These are phyloP conservation scores for Lumnitzera littorea DNA, from an alignment of 345 rosid species.

Conservation along the genomic window DNA sequence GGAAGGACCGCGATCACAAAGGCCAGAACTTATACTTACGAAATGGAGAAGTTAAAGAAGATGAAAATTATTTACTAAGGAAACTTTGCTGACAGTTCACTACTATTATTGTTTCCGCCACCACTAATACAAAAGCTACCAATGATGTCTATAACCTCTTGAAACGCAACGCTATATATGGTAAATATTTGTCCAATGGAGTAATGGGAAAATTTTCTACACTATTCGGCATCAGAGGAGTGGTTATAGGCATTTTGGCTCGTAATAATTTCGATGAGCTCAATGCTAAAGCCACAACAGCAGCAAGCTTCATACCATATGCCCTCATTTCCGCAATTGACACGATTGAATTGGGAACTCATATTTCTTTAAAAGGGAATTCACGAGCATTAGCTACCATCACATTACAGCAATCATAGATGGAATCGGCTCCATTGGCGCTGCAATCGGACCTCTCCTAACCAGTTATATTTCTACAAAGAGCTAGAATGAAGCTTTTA, in stretches of 20 bases:
- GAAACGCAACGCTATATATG: conserved; percentile 16
- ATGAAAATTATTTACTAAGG: no score
- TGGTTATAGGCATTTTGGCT: conserved; percentile 85
- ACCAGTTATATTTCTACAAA: conserved; percentile 72
- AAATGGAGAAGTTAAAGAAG: no score
- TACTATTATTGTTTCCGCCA: no score
- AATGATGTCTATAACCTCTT: no score
- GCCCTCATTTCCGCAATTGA: conserved; percentile 95
- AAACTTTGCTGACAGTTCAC: no score
- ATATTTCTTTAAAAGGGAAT: conserved; percentile 82
- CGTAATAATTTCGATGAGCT: conserved; percentile 81
- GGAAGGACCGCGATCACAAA: no score
- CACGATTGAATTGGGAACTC: conserved; percentile 89
- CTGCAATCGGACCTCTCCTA: conserved; percentile 83
- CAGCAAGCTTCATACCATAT: conserved; percentile 85
- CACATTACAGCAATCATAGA: conserved; percentile 86
- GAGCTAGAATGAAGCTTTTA: no score
- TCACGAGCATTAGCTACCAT: conserved; percentile 80
- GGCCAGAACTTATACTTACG: no score
- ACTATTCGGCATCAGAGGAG: conserved; percentile 87
- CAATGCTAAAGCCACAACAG: conserved; percentile 83
- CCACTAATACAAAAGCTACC: no score
- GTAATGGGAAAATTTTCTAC: conserved; percentile 87
- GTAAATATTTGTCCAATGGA: conserved; percentile 37
- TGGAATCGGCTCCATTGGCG: conserved; percentile 96